phyloP scores from a whole-genome alignment of 768 basidiomycete species.

The Leccinum disarticulatum region DNA sequence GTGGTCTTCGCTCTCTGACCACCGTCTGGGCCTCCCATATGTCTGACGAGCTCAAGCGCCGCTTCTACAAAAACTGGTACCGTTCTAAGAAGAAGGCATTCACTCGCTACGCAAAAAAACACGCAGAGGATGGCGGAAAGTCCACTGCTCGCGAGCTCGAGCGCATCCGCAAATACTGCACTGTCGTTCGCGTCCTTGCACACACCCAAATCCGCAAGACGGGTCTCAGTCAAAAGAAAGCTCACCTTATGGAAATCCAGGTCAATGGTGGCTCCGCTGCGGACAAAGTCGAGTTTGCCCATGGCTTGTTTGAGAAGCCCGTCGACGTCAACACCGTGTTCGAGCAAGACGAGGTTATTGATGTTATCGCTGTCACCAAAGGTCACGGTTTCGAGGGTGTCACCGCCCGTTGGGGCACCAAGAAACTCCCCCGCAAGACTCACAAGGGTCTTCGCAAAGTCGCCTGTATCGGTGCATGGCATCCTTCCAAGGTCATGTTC shows the following conservation, averaged over 20 bases:
- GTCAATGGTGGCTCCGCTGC: conserved; percentile 94
- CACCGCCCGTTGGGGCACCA: conserved; percentile 98
- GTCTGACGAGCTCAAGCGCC: conserved; percentile 95
- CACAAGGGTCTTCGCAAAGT: conserved; percentile 99
- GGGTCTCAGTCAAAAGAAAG: conserved; percentile 97
- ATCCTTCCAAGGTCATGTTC: conserved; percentile 99
- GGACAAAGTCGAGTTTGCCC: conserved; percentile 97
- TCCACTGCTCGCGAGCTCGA: conserved; percentile 94
- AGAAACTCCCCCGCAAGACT: conserved; percentile 97
- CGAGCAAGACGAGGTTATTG: conserved; percentile 95
- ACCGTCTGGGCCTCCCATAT: conserved; percentile 99
- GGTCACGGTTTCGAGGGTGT: conserved; percentile 99
- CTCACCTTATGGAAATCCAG: conserved; percentile 99
- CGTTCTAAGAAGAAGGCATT: conserved; percentile 99
- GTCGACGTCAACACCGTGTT: conserved; percentile 84
- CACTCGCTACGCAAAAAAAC: conserved; percentile 99
- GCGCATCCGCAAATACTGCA: conserved; percentile 99
- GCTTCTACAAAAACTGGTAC: conserved; percentile 99
- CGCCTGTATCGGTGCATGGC: conserved; percentile 98
- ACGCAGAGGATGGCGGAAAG: conserved; percentile 92
- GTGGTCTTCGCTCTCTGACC: conserved; percentile 96
- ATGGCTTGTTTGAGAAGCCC: conserved; percentile 94
- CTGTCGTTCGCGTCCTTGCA: conserved; percentile 97
- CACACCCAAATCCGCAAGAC: conserved; percentile 99
- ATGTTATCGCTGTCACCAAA: conserved; percentile 97